These are phyloP conservation scores for Blattamonas nauphoetae DNA, from an alignment of 78 protist species.

Conservation along the genomic window DNA sequence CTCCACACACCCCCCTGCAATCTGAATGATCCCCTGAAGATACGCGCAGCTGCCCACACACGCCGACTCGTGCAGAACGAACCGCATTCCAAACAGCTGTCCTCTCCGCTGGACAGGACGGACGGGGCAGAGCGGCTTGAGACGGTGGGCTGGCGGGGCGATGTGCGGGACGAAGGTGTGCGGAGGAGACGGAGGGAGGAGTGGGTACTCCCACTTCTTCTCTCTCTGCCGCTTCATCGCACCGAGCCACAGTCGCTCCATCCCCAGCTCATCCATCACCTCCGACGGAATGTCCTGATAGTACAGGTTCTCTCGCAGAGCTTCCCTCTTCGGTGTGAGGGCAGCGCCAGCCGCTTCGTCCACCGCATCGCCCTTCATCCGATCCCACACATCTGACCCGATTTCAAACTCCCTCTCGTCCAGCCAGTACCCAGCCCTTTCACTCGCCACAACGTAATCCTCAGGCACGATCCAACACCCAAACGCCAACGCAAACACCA, in stretches of 20 bases:
- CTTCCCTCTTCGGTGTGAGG: neutral
- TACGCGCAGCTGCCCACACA: too few species aligned
- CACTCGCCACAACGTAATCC: neutral
- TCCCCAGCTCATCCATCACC: neutral
- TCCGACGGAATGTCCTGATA: too few species aligned
- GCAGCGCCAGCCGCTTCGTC: neutral
- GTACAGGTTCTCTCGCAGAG: neutral
- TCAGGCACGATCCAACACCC: neutral
- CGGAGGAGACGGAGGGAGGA: neutral
- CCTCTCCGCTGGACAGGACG: too few species aligned
- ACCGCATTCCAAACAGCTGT: too few species aligned
- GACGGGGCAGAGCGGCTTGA: constrained; percentile 1
- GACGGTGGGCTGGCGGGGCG: neutral
- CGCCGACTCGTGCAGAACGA: too few species aligned
- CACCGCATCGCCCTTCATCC: neutral
- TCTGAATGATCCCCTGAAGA: too few species aligned
- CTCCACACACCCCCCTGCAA: too few species aligned
- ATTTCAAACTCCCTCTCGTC: neutral
- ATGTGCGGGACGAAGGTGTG: neutral
- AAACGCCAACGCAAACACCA: neutral
- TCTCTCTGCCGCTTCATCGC: neutral
- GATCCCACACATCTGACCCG: neutral
- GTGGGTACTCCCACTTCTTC: neutral
- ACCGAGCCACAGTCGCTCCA: neutral
- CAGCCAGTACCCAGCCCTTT: neutral